Evolutionary conservation across 306 rosid species (phyloP), one percentile per base, ranked within the genome.

Genomic region (Vigna nakashimae): DNA sequence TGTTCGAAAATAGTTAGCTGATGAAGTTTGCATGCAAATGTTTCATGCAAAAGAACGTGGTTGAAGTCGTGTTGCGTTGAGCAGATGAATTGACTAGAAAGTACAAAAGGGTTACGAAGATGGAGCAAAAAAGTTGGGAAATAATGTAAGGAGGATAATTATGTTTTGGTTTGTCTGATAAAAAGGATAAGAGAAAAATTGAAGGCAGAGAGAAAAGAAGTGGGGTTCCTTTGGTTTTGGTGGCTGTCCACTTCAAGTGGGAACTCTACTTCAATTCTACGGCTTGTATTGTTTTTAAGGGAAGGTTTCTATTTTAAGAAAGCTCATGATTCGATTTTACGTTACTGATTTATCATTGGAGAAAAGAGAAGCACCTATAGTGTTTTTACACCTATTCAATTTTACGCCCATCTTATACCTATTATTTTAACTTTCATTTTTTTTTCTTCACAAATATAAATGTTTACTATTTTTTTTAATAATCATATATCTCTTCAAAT

Each of bases 161-260:
- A 28, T 72, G 46, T 57, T 40, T 40, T 55, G 45, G 0, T 32
- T 34, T 46, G 68, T 53, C 62, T 36, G 73, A 45, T 34, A 59
- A 75, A 30, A 81, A 65, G 69, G 62, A 69, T 36, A 56, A 12
- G 79, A 45, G 76, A 71, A 70, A 76, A 45, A 45, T 45, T 45
- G 16, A 22, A 70, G 73, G 73, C 3, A 55, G 30, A 74, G 79
- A 46, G 78, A 34, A 30, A 57, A 55, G 58, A 16, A 82, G 64
- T 32, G n/a, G 60, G 69, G 55, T 64, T 75, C 50, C 48, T 75
- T 75, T 75, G 4, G 77, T 80, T 83, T 76, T 79, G 80, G 83
- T 84, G 88, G 90, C 68, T 73, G 38, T 74, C 83, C 86, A 73
- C 81, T 63, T 71, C 78, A 84, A 81, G 46, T 69, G 90, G 87